Conservation (phyloP, 2,329 filamentous ascomycete genomes). For the Fonsecaea pugnacius region DNA sequence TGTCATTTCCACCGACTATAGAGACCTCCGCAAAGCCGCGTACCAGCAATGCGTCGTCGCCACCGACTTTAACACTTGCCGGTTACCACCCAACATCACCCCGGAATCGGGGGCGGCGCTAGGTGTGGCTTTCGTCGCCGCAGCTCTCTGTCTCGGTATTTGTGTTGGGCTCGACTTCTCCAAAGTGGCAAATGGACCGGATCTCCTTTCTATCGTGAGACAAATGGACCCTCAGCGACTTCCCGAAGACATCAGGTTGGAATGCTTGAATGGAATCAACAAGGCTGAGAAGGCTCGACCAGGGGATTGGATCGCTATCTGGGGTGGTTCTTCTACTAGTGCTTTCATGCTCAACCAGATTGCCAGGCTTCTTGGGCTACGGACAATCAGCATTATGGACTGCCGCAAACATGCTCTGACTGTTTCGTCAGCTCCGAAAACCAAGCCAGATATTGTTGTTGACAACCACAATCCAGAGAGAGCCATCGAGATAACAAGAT, state of each 20-base stretch:
- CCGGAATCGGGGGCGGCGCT: constrained; percentile 64
- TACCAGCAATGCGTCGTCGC: constrained; percentile 73
- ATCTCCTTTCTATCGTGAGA: constrained; percentile 60
- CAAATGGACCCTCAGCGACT: constrained; percentile 54
- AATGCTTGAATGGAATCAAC: constrained; percentile 64
- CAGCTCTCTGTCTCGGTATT: constrained; percentile 68
- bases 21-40: constrained; percentile 71
- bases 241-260: constrained; percentile 64
- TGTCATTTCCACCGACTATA: constrained; percentile 74
- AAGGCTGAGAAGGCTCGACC: constrained; percentile 58
- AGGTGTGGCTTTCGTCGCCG: constrained; percentile 73
- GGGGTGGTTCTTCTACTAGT: constrained; percentile 76
- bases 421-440: constrained; percentile 16
- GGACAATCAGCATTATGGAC: constrained; percentile 69
- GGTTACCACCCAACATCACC: constrained; percentile 60
- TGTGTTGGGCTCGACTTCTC: constrained; percentile 71
- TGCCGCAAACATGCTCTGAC: constrained; percentile 64
- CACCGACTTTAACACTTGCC: constrained; percentile 67
- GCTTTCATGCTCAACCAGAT: constrained; percentile 70
- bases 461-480: constrained; percentile 69
- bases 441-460: constrained; percentile 63
- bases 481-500: constrained; percentile 67
- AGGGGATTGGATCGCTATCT: constrained; percentile 74
- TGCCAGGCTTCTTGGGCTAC: constrained; percentile 67
- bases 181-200: constrained; percentile 56